A percentile compares a stretch with the other conserved stretches of the same genome.
Evolutionary conservation across 306 rosid species (phyloP).

Genomic region (Trifolium subterraneum): DNA sequence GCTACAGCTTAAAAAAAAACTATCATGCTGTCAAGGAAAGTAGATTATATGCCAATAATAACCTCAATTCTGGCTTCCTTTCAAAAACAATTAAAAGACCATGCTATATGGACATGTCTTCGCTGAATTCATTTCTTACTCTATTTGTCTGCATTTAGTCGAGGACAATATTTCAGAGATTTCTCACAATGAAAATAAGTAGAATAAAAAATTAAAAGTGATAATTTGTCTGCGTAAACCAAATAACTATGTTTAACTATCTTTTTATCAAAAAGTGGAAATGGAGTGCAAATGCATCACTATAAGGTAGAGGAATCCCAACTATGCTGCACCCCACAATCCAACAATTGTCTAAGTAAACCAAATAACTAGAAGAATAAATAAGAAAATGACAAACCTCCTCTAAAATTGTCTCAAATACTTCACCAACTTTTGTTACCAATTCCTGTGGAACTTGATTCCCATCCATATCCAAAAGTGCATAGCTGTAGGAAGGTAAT

Average conservation of each 20-base stretch:
- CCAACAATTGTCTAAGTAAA: background rate
- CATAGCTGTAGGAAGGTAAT: slow-evolving; percentile 67
- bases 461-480: slow-evolving; percentile 92
- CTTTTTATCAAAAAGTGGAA: background rate
- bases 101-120: slow-evolving; percentile 72
- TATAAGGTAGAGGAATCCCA: background rate
- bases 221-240: slow-evolving; percentile 1
- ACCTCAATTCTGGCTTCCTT: slow-evolving; percentile 84
- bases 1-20: background rate
- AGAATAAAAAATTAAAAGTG: slow-evolving; percentile 21
- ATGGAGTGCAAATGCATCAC: background rate
- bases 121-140: slow-evolving; percentile 63
- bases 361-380: slow-evolving; percentile 3
- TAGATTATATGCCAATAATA: background rate
- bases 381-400: slow-evolving; percentile 59
- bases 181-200: background rate
- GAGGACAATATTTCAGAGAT: slow-evolving; percentile 38
- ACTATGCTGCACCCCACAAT: background rate
- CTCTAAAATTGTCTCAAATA: slow-evolving; percentile 69
- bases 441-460: slow-evolving; percentile 88
- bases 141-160: slow-evolving; percentile 65
- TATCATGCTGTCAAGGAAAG: background rate
- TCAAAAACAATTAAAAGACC: slow-evolving; percentile 82
- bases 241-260: background rate
- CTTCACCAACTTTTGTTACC: slow-evolving; percentile 81